phyloP scores from a whole-genome alignment of 768 basidiomycete species.

The Suillus plorans region DNA sequence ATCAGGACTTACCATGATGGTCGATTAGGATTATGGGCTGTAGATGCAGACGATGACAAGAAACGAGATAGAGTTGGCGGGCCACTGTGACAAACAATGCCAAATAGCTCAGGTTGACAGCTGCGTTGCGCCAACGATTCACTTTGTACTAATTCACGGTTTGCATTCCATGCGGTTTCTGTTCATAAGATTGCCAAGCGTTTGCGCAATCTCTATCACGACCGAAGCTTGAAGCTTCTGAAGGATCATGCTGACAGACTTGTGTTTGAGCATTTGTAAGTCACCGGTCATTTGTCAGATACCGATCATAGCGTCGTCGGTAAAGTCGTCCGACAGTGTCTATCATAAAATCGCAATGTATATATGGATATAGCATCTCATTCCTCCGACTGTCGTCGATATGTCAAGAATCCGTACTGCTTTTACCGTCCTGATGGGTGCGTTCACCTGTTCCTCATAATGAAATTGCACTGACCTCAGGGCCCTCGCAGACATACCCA shows the following conservation, averaged over 20 bases:
- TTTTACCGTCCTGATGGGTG: conserved; percentile 3
- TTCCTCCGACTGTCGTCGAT: not conserved
- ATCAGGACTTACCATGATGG: conserved; percentile 54
- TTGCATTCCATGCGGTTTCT: not conserved
- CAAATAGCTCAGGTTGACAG: not conserved
- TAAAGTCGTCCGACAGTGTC: not conserved
- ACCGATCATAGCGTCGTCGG: not conserved
- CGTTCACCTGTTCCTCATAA: not conserved
- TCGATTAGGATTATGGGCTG: conserved; percentile 29
- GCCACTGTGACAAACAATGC: not conserved
- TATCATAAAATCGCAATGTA: not conserved
- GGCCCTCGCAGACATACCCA: conserved; percentile 46
- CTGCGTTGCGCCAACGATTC: too few relatives aligned
- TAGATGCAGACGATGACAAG: conserved; percentile 16
- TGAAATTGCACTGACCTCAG: conserved; percentile 18
- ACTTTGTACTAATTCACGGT: not conserved
- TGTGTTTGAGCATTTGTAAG: not conserved
- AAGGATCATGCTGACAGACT: not conserved
- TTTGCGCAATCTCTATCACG: not conserved
- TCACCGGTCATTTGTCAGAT: too few relatives aligned
- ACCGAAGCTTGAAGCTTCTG: not conserved
- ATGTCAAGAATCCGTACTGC: not conserved
- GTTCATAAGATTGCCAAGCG: not conserved
- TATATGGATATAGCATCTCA: not conserved
- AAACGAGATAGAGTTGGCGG: conserved; percentile 2